phyloP scores from a whole-genome alignment of 805 yeast species.

The Saccharomycopsis sp. region DNA sequence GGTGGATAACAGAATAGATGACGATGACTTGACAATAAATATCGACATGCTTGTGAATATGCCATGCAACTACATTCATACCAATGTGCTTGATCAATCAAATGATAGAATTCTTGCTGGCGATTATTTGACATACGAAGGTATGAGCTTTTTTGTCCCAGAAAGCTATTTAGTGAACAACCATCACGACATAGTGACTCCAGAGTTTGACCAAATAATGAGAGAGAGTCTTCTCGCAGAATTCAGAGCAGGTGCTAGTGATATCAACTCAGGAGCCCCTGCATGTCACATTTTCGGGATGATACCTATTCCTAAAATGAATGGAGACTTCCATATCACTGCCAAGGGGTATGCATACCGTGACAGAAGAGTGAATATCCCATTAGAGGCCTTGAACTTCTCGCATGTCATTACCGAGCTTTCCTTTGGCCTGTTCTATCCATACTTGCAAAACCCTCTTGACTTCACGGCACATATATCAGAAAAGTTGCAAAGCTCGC shows the following conservation, averaged over 20 bases:
- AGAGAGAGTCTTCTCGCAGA: slow-evolving; percentile 62
- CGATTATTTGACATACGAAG: slow-evolving; percentile 68
- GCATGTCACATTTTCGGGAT: slow-evolving; percentile 85
- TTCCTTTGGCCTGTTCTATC: slow-evolving; percentile 87
- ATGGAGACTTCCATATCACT: slow-evolving; percentile 80
- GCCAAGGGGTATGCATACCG: slow-evolving; percentile 64
- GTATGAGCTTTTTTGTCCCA: slow-evolving; percentile 52
- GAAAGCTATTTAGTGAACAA: slow-evolving; percentile 38
- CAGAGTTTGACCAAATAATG: slow-evolving; percentile 61
- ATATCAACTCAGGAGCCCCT: slow-evolving; percentile 48
- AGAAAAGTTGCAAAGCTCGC: slow-evolving; percentile 42
- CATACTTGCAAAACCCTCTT: slow-evolving; percentile 80
- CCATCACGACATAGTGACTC: slow-evolving; percentile 42
- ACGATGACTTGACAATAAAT: slow-evolving; percentile 59
- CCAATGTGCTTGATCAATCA: slow-evolving; percentile 72
- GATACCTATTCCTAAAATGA: slow-evolving; percentile 77
- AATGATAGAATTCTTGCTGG: slow-evolving; percentile 73
- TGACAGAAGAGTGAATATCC: slow-evolving; percentile 40
- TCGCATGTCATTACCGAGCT: slow-evolving; percentile 81
- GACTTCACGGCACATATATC: slow-evolving; percentile 64
- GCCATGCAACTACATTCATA: slow-evolving; percentile 73
- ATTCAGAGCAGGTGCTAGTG: slow-evolving; percentile 39
- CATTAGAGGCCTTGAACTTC: slow-evolving; percentile 54
- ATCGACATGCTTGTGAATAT: slow-evolving; percentile 73
- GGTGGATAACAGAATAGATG: slow-evolving; percentile 56